Evolutionary conservation across 2,329 filamentous ascomycete species (phyloP), one percentile per base, ranked within the genome.

Genomic region (Cordyceps cicadae): DNA sequence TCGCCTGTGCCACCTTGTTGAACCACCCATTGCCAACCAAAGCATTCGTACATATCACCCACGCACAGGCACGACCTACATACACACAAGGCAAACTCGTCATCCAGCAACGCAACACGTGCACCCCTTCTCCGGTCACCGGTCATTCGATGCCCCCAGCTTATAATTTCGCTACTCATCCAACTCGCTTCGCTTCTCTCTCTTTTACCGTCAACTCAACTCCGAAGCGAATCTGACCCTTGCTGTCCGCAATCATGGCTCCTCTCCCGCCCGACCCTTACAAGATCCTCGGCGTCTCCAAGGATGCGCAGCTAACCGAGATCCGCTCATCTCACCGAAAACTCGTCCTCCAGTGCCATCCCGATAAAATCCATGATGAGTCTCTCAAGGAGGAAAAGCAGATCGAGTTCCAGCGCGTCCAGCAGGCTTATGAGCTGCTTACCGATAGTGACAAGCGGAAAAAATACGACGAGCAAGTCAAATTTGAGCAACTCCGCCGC

Each of bases 381-480:
- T 24, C 24, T 24, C 78, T 89, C 68, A 95, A 94, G 75, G 84
- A 85, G 62, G 78, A 85, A 67, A 95, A 92, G 73, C 86, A 89
- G 67, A 87, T 91, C 67, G 87, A 96, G 74, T 99, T 97, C 70
- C 92, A 97, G 74, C 87, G 86, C 71, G 90, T 97, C 39, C 92
- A 97, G 73, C 85, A 92, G 68, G 92, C 94, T 55, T 99, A 96
- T 75, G 94, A 97, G 74, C 80, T 94, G 34, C 83, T 99, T 63
- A 89, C 85, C 69, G 87, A 97, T 70, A 88, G 93, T 32, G 79
- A 77, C 7, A 85, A 87, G 70, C 81, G 90, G 62, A 75, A 78
- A 62, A 85, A 86, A 66, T 96, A 97, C 73, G 91, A 97, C 74
- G 86, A 91, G 57, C 82, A 87, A 70, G 79, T 88, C 63, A 85